Base-by-base conservation (phyloP, 2,329 filamentous ascomycete genomes). In the Elsinoe batatas region DNA sequence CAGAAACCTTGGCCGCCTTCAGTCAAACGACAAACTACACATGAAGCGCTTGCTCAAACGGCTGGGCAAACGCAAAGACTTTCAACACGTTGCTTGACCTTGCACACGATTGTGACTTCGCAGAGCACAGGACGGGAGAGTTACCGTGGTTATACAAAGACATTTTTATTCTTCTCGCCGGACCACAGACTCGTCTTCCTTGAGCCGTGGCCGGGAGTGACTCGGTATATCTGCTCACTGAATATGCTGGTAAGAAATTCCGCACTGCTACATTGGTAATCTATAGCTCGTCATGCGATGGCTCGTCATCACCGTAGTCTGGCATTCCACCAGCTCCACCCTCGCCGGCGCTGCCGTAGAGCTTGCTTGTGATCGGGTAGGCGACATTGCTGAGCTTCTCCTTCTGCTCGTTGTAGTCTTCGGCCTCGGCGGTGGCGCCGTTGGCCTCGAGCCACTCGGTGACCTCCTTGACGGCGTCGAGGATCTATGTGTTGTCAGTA, bases 391-490 rank as follows among this genome's bases (percentile, higher is more conserved):
- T 94, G 64, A 98, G 82, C 82, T 96, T 96, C 87, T 98, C 91
- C 81, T 94, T 95, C 80, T 97, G 91, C 83, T 98, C 93, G 75
- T 96, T 91, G 67, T 97, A 96, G 79, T 97, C 93, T 78, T 96
- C 91, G 58, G 89, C 80, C 64, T 79, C 82, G 61, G 93, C 93
- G 53, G 86, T 85, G 63, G 85, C 83, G 63, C 82, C 88, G 76
- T 96, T 94, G 82, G 95, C 89, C 65, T 96, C 91, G 58, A 98
- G 85, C 93, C 93, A 98, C 72, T 96, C 91, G 66, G 85, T 85
- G 61, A 89, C 79, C 79, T 98, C 93, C 87, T 97, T 97, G 77
- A 98, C 84, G 61, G 93, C 93, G 63, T 96, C 91, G 62, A 95
- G 77, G 65, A 98, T 83, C 82, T 85, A 40, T 58, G 15, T 32